Evolutionary conservation across 2,329 filamentous ascomycete species (phyloP).

Genomic region (Claviceps digitariae): DNA sequence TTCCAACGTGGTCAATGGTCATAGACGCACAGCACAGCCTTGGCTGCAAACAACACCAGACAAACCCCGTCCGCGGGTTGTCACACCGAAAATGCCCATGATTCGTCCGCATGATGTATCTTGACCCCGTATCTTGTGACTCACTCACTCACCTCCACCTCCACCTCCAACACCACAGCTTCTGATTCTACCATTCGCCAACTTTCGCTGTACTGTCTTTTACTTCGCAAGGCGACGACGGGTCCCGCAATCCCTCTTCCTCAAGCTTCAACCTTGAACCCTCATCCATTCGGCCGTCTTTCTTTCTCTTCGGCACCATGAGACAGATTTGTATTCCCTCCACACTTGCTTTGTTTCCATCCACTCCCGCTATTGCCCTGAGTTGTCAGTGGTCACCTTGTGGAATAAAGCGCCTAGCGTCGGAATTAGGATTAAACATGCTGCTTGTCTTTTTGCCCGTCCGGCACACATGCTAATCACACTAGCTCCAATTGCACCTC

Average conservation of each 20-base stretch:
- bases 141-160: neutral
- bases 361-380: neutral
- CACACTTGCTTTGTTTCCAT: neutral
- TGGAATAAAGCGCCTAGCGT: neutral
- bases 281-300: too few species aligned
- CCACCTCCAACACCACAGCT: too few species aligned
- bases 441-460: neutral
- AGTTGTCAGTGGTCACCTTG: neutral
- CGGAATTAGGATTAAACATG: neutral
- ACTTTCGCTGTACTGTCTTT: too few species aligned
- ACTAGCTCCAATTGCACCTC: neutral
- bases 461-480: neutral
- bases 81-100: neutral
- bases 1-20: too few species aligned
- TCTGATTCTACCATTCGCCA: too few species aligned
- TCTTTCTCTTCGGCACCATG: too few species aligned
- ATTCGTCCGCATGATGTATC: neutral
- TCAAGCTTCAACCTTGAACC: too few species aligned
- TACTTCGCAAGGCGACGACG: too few species aligned
- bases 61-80: too few species aligned
- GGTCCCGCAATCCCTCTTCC: too few species aligned
- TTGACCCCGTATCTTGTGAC: constrained; percentile 6
- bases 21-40: too few species aligned
- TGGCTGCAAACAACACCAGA: neutral
- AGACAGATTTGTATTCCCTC: too few species aligned